Evolutionary conservation across 176 grass and related monocot genomes (phyloP).

Genomic region (Bromus sterilis): DNA sequence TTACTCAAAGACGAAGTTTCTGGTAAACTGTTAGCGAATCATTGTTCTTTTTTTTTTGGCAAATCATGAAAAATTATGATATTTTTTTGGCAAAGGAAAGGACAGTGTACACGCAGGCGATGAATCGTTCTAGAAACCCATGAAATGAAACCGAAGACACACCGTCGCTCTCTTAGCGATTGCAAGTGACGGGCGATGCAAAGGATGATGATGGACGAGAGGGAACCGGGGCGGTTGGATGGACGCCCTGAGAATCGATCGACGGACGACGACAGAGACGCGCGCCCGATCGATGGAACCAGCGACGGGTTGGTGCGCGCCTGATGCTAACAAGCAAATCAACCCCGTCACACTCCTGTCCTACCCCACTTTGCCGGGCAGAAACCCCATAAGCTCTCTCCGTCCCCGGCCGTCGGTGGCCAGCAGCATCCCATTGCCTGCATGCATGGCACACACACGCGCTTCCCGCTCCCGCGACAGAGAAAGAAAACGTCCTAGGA

Average conservation of each 20-base stretch:
- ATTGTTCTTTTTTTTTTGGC: too few species aligned
- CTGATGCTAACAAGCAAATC: not conserved
- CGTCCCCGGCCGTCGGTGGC: constrained; percentile 26
- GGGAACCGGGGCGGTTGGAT: constrained; percentile 1
- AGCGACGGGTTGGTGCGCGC: not conserved
- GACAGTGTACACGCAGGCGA: too few species aligned
- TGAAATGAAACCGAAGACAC: not conserved
- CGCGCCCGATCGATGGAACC: not conserved
- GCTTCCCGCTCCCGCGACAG: accelerated
- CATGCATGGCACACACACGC: not conserved
- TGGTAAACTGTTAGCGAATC: too few species aligned
- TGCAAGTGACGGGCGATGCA: not conserved
- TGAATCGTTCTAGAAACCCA: not conserved
- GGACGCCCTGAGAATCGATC: not conserved
- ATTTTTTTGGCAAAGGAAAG: too few species aligned
- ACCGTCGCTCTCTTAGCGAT: not conserved
- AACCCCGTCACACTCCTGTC: too few species aligned
- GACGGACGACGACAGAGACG: too few species aligned
- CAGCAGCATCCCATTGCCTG: not conserved
- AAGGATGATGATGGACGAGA: not conserved
- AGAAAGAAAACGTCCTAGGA: too few species aligned
- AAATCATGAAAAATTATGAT: too few species aligned
- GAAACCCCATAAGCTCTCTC: too few species aligned
- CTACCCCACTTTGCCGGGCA: not conserved
- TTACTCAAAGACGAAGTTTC: too few species aligned